Base-by-base conservation (phyloP, 2,329 filamentous ascomycete species). In the Cercospora zeina region DNA sequence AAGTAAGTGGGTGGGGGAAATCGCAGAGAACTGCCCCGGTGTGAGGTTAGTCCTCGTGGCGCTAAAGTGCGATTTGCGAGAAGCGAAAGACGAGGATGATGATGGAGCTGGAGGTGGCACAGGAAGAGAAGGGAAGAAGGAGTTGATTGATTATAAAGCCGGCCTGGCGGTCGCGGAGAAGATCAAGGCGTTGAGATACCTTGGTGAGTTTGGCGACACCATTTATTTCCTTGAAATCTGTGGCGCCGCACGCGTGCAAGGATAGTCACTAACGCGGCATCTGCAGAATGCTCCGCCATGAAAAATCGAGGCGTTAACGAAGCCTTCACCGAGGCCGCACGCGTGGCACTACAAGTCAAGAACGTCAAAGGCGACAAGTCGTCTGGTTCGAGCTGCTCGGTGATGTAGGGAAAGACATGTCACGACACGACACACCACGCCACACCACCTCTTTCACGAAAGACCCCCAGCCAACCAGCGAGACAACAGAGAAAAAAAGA, bases 231-330 rank as follows among this genome's bases (percentile, higher is more conserved):
- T 34, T 34, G 31, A 34, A 34, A 10, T 34, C 31, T 10, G 4
- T 34, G 31, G 11, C 31, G 8, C 8, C 31, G 31, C 4, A 34
- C 8, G 3, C 31, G 31, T 8, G 3, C 11, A 9, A 21, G 37
- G 36, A 8, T 24, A 14, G 16, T 21, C 11, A 37, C 55, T 59
- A 64, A 61, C 58, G n/a, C 16, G 34, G 9, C 9, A 10, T 37
- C 9, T n/a, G 50, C 71, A 88, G 95, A 99, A 82, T 99, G 95
- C 82, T 97, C 95, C 37, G 95, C 95, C 61, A 97, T 97, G 87
- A 89, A 93, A 79, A 99, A 99, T 78, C 87, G 95, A 55, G 95
- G 95, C 64, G 96, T 99, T 73, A 97, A 97, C 78, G 95, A 99
- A 78, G 95, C 95, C 47, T 99, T 99, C 74, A 97, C 95, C 42